Evolutionary conservation across 2,329 filamentous ascomycete genomes (phyloP), one percentile per base, ranked within the genome.

Genomic region (Phyllosticta ampelicida): DNA sequence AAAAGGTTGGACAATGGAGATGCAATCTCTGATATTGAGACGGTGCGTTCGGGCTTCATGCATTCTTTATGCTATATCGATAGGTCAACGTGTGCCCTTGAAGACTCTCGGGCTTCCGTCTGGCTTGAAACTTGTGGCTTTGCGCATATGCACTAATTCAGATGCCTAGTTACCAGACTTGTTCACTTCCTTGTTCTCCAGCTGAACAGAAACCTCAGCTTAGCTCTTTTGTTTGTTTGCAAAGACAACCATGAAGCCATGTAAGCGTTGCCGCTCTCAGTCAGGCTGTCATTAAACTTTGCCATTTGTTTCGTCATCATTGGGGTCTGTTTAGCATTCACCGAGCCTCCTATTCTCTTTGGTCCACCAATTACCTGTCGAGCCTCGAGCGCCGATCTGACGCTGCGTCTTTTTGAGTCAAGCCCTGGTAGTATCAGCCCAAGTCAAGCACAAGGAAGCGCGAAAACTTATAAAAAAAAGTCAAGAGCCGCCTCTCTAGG

Each of bases 401-500:
- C 18, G 19, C n/a, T 20, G 23, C 23, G 8, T 26, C 5, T 13
- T 13, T 36, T 19, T 11, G 13, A n/a, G 10, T n/a, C 19, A 9
- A 4, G 13, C 16, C 1, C 16, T 13, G 19, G 19, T 18, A n/a
- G 18, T 48, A 44, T 58, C 44, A 58, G 56, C 28, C 26, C 52
- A 30, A 13, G 10, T 19, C 5, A 44, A 23, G 36, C 19, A 28
- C n/a, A 21, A 28, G 18, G 13, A 26, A 16, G 20, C n/a, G 10
- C 9, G 57, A 20, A 29, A 21, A 59, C 57, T 59, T 59, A 59
- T 59, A 59, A 55, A 55, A 59, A 59, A 51, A 50, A 50, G 23
- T 9, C 13, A 11, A 26, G 44, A 26, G 53, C 20, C 57, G 52
- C 48, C 53, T 51, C 51, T 48, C 51, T 48, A 26, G 23, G 51